Base-by-base conservation (phyloP, 2,329 filamentous ascomycete species). In the Microsporum ferrugineum region DNA sequence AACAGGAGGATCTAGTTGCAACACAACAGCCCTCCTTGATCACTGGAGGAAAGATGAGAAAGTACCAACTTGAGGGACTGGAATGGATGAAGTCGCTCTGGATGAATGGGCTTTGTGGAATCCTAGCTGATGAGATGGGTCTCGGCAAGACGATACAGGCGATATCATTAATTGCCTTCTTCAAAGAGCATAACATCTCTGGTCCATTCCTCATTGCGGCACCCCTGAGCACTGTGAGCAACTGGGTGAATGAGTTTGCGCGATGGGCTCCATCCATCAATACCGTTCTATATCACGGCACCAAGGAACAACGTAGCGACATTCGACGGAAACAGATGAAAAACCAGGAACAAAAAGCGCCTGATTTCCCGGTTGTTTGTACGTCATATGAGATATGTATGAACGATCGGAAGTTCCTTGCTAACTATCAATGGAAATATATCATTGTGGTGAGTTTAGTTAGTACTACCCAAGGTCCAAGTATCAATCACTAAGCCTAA, bases 381-480 rank as follows among this genome's bases (percentile, higher is more conserved):
- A 99, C 94, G 0, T 95, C 88, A 43, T 97, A 97, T 68, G 94
- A 99, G 71, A 96, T 99, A 70, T 91, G 95, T 60, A 86, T 99
- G 75, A 87, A 90, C 67, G 94, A 99, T 70, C 85, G 89, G 41
- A 87, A 90, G 59, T 86, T 86, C 39, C 77, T 99, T 3, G 85
- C 85, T 0, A 87, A 88, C 61, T 92, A 95, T 61, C 87, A 91
- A 39, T 99, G 94, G 94, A 90, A 95, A 60, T 96, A 96, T 67
- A 96, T 99, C 69, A 94, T 99, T 66, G 95, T 99, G 63, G 87
- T 88, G 75, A 71, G 82, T 65, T 2, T 23, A 27, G 69, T 71
- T 38, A 8, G 17, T 51, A 4, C 17, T 43, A 14, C 60, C 72
- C 38, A 71, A 70, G n/a, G 5, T 45, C n/a, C n/a, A 68, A 34